Conservation (phyloP, 345 rosid genomes). For the Chamaenerion angustifolium region DNA sequence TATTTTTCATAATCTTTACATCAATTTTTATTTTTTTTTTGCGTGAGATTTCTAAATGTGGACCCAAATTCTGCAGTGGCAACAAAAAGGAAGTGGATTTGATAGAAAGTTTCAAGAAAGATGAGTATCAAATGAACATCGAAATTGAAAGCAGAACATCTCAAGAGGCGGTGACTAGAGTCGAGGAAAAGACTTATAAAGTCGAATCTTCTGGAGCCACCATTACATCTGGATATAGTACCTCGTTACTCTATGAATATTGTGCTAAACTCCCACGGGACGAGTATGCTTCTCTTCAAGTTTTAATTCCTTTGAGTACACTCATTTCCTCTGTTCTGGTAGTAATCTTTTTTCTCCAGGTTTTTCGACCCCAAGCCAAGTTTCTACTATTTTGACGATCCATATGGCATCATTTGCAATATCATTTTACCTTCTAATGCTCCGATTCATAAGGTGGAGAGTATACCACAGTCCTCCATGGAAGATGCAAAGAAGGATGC, state of each 20-base stretch:
- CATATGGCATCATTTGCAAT: constrained; percentile 61
- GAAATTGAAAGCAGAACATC: constrained; percentile 67
- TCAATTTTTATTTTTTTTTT: not conserved
- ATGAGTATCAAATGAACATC: constrained; percentile 51
- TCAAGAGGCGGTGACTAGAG: constrained; percentile 25
- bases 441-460: constrained; percentile 43
- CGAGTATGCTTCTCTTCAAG: constrained; percentile 36
- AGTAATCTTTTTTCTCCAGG: constrained; percentile 27
- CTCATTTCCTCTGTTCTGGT: too few relatives aligned
- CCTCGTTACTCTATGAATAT: constrained; percentile 63
- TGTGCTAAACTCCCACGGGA: constrained; percentile 90
- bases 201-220: constrained; percentile 70
- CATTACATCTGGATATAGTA: constrained; percentile 63
- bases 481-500: constrained; percentile 81
- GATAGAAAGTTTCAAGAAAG: constrained; percentile 41
- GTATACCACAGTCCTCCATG: constrained; percentile 45
- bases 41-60: not conserved
- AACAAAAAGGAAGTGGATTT: constrained; percentile 57
- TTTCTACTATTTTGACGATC: constrained; percentile 55
- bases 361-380: constrained; percentile 66
- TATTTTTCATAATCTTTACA: constrained; percentile 13
- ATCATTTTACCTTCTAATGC: constrained; percentile 73
- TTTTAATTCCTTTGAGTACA: not conserved
- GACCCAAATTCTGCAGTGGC: constrained; percentile 39
- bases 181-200: constrained; percentile 48